phyloP scores from a whole-genome alignment of 1,284 basidiomycete genomes.

The Cutaneotrichosporon cyanovorans region DNA sequence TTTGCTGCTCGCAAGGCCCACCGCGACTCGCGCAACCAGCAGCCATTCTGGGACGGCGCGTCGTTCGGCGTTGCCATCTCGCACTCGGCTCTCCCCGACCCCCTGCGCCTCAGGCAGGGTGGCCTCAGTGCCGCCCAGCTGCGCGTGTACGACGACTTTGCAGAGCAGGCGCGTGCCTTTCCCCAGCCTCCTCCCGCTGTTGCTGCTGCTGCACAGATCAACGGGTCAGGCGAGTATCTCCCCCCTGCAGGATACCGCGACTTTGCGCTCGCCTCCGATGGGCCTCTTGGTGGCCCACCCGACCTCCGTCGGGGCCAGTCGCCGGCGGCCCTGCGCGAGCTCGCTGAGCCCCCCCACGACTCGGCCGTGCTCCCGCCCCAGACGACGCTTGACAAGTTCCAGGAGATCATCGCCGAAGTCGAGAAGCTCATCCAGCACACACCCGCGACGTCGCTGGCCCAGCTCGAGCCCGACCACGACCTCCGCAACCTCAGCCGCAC shows the following conservation, averaged over 20 bases:
- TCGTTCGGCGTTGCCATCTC: constrained; percentile 63
- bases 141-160: constrained; percentile 93
- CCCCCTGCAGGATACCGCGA: constrained; percentile 21
- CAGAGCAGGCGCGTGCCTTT: constrained; percentile 46
- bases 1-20: constrained; percentile 82
- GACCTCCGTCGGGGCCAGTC: constrained; percentile 34
- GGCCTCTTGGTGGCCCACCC: constrained; percentile 17
- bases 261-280: constrained; percentile 18
- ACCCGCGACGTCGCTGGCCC: constrained; percentile 55
- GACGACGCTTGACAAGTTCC: constrained; percentile 41
- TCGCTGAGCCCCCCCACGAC: constrained; percentile 7
- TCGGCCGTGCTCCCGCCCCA: constrained; percentile 31
- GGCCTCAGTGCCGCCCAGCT: constrained; percentile 78
- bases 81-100: constrained; percentile 74
- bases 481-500: constrained; percentile 74
- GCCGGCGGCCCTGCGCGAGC: constrained; percentile 27
- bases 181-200: constrained; percentile 9
- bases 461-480: constrained; percentile 73
- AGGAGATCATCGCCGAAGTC: constrained; percentile 66
- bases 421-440: constrained; percentile 68
- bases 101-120: constrained; percentile 72
- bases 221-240: constrained; percentile 22
- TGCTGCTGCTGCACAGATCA: constrained; percentile 3
- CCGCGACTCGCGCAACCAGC: constrained; percentile 55
- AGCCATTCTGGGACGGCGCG: constrained; percentile 80